Conservation (phyloP, 352 stramenopile genomes). For the Phytophthora sp. region DNA sequence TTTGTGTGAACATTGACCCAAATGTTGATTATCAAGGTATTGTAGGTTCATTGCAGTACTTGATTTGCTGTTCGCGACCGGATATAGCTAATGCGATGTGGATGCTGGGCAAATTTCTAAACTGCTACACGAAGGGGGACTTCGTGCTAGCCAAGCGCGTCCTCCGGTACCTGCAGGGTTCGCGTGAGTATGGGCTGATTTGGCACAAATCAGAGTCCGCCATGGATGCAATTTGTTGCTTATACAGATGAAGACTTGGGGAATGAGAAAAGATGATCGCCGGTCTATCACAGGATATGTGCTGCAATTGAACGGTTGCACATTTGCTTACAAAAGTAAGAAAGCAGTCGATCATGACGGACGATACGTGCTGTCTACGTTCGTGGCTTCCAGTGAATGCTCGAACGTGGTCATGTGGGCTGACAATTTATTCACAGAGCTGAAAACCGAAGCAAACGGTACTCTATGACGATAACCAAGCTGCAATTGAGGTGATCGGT, state of each 20-base stretch:
- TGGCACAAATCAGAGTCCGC: constrained; percentile 1
- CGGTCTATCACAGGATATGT: constrained; percentile 16
- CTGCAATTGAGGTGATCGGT: constrained; percentile 9
- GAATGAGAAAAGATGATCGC: constrained; percentile 22
- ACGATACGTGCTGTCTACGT: constrained; percentile 15
- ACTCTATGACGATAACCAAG: constrained; percentile 14
- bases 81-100: constrained; percentile 13
- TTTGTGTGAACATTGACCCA: constrained; percentile 11
- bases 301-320: constrained; percentile 16
- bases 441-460: constrained; percentile 3
- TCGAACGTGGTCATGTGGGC: constrained; percentile 16
- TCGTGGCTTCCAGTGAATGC: constrained; percentile 13
- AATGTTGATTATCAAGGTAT: constrained; percentile 5
- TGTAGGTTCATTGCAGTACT: constrained; percentile 17
- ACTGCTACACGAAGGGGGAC: constrained; percentile 12
- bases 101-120: constrained; percentile 12
- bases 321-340: constrained; percentile 10
- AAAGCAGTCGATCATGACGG: constrained; percentile 9
- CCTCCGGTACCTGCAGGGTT: constrained; percentile 16
- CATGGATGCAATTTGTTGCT: background rate
- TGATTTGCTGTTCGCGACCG: constrained; percentile 7
- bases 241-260: constrained; percentile 14
- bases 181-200: constrained; percentile 2
- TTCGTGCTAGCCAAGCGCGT: constrained; percentile 17
- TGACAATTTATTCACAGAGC: constrained; percentile 13